Base-by-base conservation (phyloP, 2,329 filamentous ascomycete genomes). In the Boeremia lycopersici region DNA sequence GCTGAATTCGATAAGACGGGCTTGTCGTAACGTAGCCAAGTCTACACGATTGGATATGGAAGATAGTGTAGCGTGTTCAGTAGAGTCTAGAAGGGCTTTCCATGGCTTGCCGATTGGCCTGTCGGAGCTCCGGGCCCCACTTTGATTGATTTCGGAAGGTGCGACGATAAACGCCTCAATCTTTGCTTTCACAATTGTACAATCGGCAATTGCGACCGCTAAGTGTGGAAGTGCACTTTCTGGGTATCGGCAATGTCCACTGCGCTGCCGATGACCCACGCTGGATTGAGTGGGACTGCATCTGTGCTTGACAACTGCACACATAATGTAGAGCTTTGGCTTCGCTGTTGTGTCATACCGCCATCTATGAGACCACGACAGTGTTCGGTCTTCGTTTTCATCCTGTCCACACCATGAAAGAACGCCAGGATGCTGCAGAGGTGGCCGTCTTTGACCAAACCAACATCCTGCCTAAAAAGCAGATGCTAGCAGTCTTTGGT, bases 381-480 rank as follows among this genome's bases (percentile, higher is more conserved):
- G 19, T 23, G 19, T 23, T 40, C 11, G n/a, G 2, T 26, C 9
- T 3, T 12, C 19, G 4, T 38, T 9, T 5, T 28, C 15, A 8
- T 40, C 13, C 7, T 11, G 17, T 29, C 13, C 9, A 42, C 8
- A 6, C 13, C 30, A 45, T 45, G 42, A 36, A 36, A 13, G 31
- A 35, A 35, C 31, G 23, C 12, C 42, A 45, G n/a, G 19, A 28
- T 26, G 47, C 30, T 9, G 63, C 63, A 6, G 60, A 64, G 43
- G 56, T 49, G 10, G 42, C 58, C 12, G 40, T 66, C 13, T 60
- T 65, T 19, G 60, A 61, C 17, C 84, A 86, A 65, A 84, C 79
- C 8, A 84, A 86, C 54, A 77, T 86, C 15, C 75, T 87, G 2
- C 82, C 83, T 0, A 78, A 76, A 34, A 74, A 72, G 9, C 76